These are phyloP conservation scores for Pterula multifida DNA, from an alignment of 1,284 basidiomycete species.

Conservation along the genomic window DNA sequence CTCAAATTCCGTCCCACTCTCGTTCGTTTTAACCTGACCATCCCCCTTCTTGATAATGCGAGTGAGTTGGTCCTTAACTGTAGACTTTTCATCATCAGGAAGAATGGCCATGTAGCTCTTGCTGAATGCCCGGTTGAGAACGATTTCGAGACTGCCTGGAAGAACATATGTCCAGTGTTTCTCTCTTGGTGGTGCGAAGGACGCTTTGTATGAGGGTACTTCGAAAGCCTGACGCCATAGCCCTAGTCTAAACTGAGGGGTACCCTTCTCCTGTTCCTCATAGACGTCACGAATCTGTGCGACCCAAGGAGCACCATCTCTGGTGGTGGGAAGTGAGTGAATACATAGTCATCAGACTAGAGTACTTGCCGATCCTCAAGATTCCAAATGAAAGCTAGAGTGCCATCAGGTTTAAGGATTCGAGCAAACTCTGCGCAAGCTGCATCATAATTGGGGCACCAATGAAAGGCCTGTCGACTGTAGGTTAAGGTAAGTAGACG, in stretches of 20 bases:
- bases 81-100: constrained; percentile 36
- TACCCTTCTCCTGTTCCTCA: constrained; percentile 51
- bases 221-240: constrained; percentile 58
- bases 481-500: neutral
- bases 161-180: constrained; percentile 37
- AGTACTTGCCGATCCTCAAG: constrained; percentile 52
- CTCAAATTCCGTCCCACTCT: constrained; percentile 30
- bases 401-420: constrained; percentile 55
- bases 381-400: constrained; percentile 67
- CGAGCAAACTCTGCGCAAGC: constrained; percentile 58
- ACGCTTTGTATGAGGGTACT: constrained; percentile 36
- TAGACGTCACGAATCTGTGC: constrained; percentile 52
- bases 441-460: constrained; percentile 62
- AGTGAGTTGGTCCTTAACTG: constrained; percentile 34
- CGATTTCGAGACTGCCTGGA: constrained; percentile 34
- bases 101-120: constrained; percentile 66
- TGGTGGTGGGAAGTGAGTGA: constrained; percentile 14
- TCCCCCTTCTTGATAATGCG: constrained; percentile 34
- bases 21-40: constrained; percentile 31
- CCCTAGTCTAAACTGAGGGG: constrained; percentile 63
- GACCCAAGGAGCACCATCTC: constrained; percentile 55
- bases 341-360: neutral
- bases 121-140: constrained; percentile 49
- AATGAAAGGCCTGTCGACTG: constrained; percentile 58
- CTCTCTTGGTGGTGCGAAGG: constrained; percentile 45